phyloP scores from a whole-genome alignment of 2,329 filamentous ascomycete species.

The Colletotrichum zoysiae region DNA sequence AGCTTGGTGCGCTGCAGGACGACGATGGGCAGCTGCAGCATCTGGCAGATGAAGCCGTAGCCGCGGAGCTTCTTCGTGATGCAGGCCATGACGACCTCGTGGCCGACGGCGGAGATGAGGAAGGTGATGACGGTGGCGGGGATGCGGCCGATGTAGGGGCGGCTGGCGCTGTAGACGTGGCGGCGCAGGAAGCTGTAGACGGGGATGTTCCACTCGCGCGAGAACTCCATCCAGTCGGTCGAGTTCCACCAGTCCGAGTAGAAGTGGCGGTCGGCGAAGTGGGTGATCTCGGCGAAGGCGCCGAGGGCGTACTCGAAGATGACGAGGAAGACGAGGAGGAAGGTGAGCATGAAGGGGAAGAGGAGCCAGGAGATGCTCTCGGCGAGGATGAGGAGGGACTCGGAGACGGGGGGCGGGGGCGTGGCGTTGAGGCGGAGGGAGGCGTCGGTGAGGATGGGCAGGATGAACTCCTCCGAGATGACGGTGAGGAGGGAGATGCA shows the following conservation, averaged over 20 bases:
- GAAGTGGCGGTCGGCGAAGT: conserved; percentile 94
- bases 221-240: conserved; percentile 95
- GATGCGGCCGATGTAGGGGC: conserved; percentile 79
- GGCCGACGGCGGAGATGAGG: conserved; percentile 86
- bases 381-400: conserved; percentile 82
- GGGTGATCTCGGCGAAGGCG: conserved; percentile 93
- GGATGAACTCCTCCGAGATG: conserved; percentile 93
- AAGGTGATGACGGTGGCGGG: conserved; percentile 92
- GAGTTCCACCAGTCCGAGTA: conserved; percentile 85
- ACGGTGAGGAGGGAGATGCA: conserved; percentile 96
- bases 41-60: conserved; percentile 94
- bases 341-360: conserved; percentile 97
- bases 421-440: conserved; percentile 62
- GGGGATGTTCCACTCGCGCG: conserved; percentile 96
- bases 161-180: conserved; percentile 90
- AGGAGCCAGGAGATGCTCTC: conserved; percentile 93
- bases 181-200: conserved; percentile 95
- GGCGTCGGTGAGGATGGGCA: conserved; percentile 86
- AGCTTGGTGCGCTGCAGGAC: conserved; percentile 85
- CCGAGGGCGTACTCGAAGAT: conserved; percentile 98
- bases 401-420: conserved; percentile 60
- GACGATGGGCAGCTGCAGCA: conserved; percentile 97
- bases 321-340: conserved; percentile 94
- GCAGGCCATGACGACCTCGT: conserved; percentile 97
- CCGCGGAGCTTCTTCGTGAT: conserved; percentile 97